Evolutionary conservation across 495 filamentous ascomycete species (phyloP), one percentile per base, ranked within the genome.

Genomic region (Xylaria acuta): DNA sequence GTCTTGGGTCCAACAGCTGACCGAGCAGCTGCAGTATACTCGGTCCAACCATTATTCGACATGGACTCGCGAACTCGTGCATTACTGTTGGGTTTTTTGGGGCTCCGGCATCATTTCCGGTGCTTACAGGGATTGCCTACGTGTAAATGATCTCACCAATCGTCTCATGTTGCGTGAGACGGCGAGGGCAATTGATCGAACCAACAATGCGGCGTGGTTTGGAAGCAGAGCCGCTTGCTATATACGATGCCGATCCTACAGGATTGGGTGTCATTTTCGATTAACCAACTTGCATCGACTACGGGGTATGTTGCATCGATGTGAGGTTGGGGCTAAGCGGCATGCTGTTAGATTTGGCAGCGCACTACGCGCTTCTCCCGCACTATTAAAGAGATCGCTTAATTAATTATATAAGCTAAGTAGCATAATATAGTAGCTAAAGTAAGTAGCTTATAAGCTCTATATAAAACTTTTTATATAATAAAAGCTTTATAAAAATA

Each of bases 231-330:
- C 27, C 38, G 62, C 25, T 47, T 63, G 20, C 58, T 60, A 38
- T 3, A 25, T 3, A 25, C 36, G 40, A 47, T 47, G 40, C 25
- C 63, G 30, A 65, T 65, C 63, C 41, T 20, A 11, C 14, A 16
- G 63, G 38, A 63, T 16, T 22, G 11, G 60, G 36, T 41, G 41
- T 65, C 63, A 65, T 65, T 41, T 65, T 4, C n/a, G 16, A 27
- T 34, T 34, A 4, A 32, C 25, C 25, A 36, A 34, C 25, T 41
- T 47, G 41, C 27, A 47, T 22, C 18, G 6, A 34, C 40, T 27
- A 16, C 27, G 41, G 63, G 63, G 63, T 65, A 65, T 49, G 63
- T 49, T 49, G 63, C 63, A 65, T 47, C 41, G 7, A 45, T 43
- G 60, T 16, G 60, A 64, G 60, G 12, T 38, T 27, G 25, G 9